A percentile compares a stretch with the other conserved stretches of the same genome.
Conservation (phyloP, 225 moss, liverwort and hornwort species). For the Lunularia cruciata region DNA sequence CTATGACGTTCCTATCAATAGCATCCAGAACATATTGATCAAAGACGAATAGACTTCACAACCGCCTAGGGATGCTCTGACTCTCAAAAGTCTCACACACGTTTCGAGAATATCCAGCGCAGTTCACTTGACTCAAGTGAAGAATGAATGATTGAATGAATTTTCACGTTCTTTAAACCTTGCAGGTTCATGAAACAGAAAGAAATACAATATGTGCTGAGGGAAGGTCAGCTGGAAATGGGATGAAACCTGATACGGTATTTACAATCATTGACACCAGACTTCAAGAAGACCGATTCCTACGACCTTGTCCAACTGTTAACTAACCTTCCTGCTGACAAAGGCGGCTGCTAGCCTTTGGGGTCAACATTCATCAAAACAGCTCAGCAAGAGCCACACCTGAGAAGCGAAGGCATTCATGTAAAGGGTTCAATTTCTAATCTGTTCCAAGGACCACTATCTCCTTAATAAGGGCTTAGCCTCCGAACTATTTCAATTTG, state of each 20-base stretch:
- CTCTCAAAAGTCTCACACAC: too few species aligned
- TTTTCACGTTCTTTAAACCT: neutral
- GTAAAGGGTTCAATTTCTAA: neutral
- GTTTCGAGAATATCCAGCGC: too few species aligned
- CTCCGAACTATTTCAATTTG: neutral
- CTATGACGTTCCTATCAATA: too few species aligned
- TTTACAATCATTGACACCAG: constrained; percentile 1
- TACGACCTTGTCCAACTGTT: neutral
- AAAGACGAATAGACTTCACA: too few species aligned
- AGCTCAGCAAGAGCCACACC: neutral
- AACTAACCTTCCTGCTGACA: neutral
- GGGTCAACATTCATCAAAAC: neutral
- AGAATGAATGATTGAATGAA: constrained; percentile 13
- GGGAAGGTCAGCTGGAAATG: neutral
- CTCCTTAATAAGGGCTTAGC: neutral
- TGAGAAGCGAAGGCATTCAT: neutral
- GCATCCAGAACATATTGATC: too few species aligned
- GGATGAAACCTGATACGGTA: neutral
- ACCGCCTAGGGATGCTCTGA: too few species aligned
- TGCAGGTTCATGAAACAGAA: neutral
- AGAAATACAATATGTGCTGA: neutral
- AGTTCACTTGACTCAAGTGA: neutral
- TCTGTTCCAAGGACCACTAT: neutral
- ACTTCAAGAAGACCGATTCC: neutral
- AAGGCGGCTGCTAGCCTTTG: neutral